Base-by-base conservation (phyloP, 202 grass and related monocot species). In the Panicum hallii region DNA sequence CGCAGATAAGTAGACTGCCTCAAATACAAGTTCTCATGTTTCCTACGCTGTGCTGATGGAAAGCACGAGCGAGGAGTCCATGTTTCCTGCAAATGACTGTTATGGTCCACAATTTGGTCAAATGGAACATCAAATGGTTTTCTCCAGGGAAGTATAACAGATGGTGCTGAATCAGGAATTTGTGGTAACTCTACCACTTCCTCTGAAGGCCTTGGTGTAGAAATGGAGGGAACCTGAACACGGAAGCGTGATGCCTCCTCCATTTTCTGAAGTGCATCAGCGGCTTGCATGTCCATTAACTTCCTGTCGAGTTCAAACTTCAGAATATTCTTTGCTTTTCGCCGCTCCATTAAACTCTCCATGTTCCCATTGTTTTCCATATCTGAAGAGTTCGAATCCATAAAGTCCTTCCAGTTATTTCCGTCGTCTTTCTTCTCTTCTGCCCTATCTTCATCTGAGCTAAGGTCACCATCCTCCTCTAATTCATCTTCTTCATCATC, bases 101-200 rank as follows among this genome's bases (percentile, higher is more conserved):
- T 48, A 63, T 23, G 61, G 64, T 67, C 79, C 60, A 86, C 34
- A 26, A 44, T 53, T 63, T 66, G 80, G 66, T 90, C 73, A 2
- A 82, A 82, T 22, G 72, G 77, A 75, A 90, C 3, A 75, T 79
- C 83, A 62, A 92, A 92, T 19, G 84, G 54, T 40, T 82, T 73
- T 67, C n/a, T 68, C 46, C 61, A 16, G 7, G 80, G 76, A 53
- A 88, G 75, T 44, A 92, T 58, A 55, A 86, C 60, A 14, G 90
- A 90, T 34, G 88, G 90, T 46, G 93, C 90, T 69, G 90, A 95
- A 84, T 83, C 77, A 84, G 93, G 93, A 85, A 89, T n/a, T 61
- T 79, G 85, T 41, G 82, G 85, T 30, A 93, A 67, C 22, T 78
- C 88, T 47, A 85, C 82, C 41, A 60, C 70, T 26, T 90, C 90